Evolutionary conservation across 129 eudicot genomes (phyloP).

Genomic region (Chrysanthemum seticuspe): DNA sequence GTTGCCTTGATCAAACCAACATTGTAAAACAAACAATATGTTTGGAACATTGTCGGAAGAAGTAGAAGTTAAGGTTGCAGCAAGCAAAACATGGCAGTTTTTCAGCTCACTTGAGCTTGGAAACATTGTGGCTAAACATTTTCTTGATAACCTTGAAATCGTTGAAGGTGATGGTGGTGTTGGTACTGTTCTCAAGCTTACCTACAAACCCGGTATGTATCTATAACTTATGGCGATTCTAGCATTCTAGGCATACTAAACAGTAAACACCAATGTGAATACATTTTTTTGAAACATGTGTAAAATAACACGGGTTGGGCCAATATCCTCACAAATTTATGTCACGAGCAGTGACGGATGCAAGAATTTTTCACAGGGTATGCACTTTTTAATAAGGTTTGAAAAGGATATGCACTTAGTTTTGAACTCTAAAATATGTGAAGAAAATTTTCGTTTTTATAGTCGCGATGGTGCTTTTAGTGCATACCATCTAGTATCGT

Average conservation of each 20-base stretch:
- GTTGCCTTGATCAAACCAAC: neutral
- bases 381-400: too few species aligned
- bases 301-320: too few species aligned
- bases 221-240: neutral
- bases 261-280: too few species aligned
- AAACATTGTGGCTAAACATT: neutral
- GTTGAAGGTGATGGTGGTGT: constrained; percentile 17
- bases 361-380: too few species aligned
- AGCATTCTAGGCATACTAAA: neutral
- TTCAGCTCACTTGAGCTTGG: constrained; percentile 1
- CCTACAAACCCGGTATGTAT: constrained; percentile 2
- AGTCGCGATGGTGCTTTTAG: too few species aligned
- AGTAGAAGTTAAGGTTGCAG: constrained; percentile 21
- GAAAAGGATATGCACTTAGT: too few species aligned
- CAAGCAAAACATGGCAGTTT: constrained; percentile 3
- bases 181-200: constrained; percentile 9
- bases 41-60: constrained; percentile 1
- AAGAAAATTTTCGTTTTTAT: too few species aligned
- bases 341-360: too few species aligned
- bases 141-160: constrained; percentile 11
- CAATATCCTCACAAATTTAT: too few species aligned
- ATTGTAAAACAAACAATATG: neutral
- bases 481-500: too few species aligned
- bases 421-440: too few species aligned
- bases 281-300: too few species aligned